Base-by-base conservation (phyloP, 2,329 filamentous ascomycete species). In the Xenoacremonium recifei region DNA sequence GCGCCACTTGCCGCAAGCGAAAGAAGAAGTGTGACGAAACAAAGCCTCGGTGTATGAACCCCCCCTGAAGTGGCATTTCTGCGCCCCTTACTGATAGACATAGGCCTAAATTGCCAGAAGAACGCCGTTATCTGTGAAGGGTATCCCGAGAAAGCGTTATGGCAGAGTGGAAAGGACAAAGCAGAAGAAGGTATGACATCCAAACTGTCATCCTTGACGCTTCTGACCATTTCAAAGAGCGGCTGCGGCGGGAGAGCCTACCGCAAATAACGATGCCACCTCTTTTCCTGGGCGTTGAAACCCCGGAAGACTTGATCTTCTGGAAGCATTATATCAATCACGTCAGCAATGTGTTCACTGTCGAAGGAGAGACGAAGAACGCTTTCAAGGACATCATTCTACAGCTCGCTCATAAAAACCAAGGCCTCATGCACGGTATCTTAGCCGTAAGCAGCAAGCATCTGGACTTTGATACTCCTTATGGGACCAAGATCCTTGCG, bases 41-140 rank as follows among this genome's bases (percentile, higher is more conserved):
- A 12, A 85, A 84, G 53, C 81, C 81, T 35, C 71, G 77, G 59
- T 85, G 81, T 85, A 69, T 30, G 56, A 44, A 23, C 29, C 13
- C 13, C 42, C 23, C 20, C 13, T 23, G 15, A 35, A 20, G 18
- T 45, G 16, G 10, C 23, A 27, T 27, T 13, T 27, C 23, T 27
- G 7, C 9, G 23, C 23, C 9, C 13, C 23, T 27, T 9, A 27
- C 13, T 27, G 13, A 9, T 27, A 27, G 23, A 9, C 13, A 27
- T 43, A 89, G 85, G 87, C 55, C 76, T 89, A 65, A 95, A 95
- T 57, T 96, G 90, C 60, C 85, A 93, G 67, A 96, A 95, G 74
- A 96, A 95, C 62, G 89, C 89, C 7, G 88, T 95, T 11, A 81
- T 91, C 11, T 96, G 90, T 61, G 89, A 95, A 66, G 90, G 90